Conservation (phyloP, 768 basidiomycete genomes). For the Coprinopsis marcescibilis region DNA sequence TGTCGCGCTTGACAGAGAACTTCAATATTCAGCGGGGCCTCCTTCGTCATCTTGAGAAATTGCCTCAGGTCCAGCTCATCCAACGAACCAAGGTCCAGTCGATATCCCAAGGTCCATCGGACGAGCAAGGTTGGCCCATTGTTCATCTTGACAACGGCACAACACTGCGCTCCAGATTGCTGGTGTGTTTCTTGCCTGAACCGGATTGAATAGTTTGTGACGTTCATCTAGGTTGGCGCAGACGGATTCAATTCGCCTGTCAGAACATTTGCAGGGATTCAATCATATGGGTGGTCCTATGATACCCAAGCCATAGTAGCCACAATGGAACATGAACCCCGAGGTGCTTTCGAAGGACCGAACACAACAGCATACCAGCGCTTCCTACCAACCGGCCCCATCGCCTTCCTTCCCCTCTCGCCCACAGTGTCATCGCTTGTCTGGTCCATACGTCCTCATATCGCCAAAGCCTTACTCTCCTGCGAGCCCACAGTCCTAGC, state of each 20-base stretch:
- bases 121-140: conserved; percentile 69
- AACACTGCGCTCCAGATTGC: conserved; percentile 62
- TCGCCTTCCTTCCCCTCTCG: conserved; percentile 90
- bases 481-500: conserved; percentile 59
- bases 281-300: conserved; percentile 90
- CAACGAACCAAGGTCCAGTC: conserved; percentile 72
- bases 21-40: conserved; percentile 87
- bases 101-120: conserved; percentile 53
- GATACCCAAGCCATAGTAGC: conserved; percentile 87
- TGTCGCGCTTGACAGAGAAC: conserved; percentile 90
- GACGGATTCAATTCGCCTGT: conserved; percentile 96
- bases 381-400: conserved; percentile 91
- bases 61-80: conserved; percentile 53
- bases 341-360: conserved; percentile 51
- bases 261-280: conserved; percentile 75
- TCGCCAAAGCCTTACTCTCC: conserved; percentile 67
- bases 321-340: conserved; percentile 71
- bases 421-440: conserved; percentile 79
- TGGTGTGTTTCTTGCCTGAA: conserved; percentile 42
- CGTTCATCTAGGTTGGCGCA: conserved; percentile 70
- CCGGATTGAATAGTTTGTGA: not conserved
- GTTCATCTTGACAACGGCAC: conserved; percentile 67
- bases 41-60: conserved; percentile 51
- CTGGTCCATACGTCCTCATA: conserved; percentile 82
- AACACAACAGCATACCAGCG: conserved; percentile 89